phyloP scores from a whole-genome alignment of 176 grass and related monocot species.

The Thalia dealbata region DNA sequence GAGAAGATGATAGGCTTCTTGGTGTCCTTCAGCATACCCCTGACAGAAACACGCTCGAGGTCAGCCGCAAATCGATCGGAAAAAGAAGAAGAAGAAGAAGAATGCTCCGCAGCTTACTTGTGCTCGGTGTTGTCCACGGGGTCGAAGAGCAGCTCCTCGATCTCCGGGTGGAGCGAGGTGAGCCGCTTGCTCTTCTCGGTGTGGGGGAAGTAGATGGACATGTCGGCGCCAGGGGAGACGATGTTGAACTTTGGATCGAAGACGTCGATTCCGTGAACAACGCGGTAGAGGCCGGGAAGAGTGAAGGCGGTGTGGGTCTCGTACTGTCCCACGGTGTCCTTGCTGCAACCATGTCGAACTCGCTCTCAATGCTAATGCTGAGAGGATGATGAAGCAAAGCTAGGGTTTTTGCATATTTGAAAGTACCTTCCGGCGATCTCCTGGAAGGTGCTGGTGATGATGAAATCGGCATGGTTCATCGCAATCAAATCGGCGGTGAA shows the following conservation, averaged over 20 bases:
- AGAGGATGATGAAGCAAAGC: not conserved
- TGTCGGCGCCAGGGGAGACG: constrained; percentile 83
- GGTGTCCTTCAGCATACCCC: constrained; percentile 74
- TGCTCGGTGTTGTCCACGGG: constrained; percentile 63
- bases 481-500: constrained; percentile 96
- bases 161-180: constrained; percentile 90
- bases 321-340: constrained; percentile 94
- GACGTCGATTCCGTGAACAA: constrained; percentile 95
- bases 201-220: constrained; percentile 92
- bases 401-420: not conserved
- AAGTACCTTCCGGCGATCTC: constrained; percentile 93
- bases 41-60: constrained; percentile 26
- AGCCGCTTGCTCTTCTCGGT: constrained; percentile 73
- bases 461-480: constrained; percentile 99
- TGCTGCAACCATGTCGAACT: constrained; percentile 52
- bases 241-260: constrained; percentile 99
- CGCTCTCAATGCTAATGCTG: not conserved
- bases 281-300: constrained; percentile 85
- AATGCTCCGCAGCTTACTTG: no score
- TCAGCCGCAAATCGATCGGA: constrained; percentile 9
- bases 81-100: no score
- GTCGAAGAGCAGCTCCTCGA: constrained; percentile 82
- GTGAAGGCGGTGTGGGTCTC: constrained; percentile 96
- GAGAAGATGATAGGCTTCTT: constrained; percentile 98
- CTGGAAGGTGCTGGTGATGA: constrained; percentile 97